phyloP scores from a whole-genome alignment of 768 basidiomycete genomes.

The Termitomyces sp. region DNA sequence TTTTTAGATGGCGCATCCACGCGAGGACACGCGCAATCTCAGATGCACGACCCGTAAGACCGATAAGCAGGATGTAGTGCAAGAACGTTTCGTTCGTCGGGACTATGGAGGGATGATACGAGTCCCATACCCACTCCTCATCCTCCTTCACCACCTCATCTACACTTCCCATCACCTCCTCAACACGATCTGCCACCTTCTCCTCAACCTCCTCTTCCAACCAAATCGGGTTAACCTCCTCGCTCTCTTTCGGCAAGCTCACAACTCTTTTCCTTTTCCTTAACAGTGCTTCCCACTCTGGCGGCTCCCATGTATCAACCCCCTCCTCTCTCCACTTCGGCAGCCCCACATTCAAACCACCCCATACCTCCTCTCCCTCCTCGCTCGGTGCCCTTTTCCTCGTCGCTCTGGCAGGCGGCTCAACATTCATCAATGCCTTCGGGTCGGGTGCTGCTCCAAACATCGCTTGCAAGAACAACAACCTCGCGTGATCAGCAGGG shows the following conservation, averaged over 20 bases:
- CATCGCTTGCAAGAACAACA: conserved; percentile 48
- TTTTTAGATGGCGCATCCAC: conserved; percentile 64
- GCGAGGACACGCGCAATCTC: conserved; percentile 16
- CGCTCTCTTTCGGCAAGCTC: neutral
- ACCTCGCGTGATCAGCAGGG: conserved; percentile 12
- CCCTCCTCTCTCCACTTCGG: conserved; percentile 7
- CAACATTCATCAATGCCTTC: conserved; percentile 20
- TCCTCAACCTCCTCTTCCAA: conserved; percentile 1
- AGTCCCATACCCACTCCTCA: neutral
- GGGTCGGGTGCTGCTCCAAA: conserved; percentile 40
- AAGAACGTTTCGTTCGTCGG: conserved; percentile 6
- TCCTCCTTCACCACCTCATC: neutral
- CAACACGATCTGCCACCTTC: neutral
- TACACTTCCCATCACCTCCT: neutral
- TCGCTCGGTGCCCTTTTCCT: neutral
- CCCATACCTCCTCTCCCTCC: conserved; percentile 2
- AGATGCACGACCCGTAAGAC: conserved; percentile 5
- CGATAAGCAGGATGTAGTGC: conserved; percentile 8
- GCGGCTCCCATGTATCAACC: conserved; percentile 4
- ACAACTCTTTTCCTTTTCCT: conserved; percentile 4
- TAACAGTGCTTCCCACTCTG: conserved; percentile 3
- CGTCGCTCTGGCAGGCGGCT: conserved; percentile 24
- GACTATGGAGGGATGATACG: conserved; percentile 9
- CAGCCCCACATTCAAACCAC: conserved; percentile 5
- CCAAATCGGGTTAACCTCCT: neutral